phyloP scores from a whole-genome alignment of 148 eudicot species.

The Camellia granthamiana region DNA sequence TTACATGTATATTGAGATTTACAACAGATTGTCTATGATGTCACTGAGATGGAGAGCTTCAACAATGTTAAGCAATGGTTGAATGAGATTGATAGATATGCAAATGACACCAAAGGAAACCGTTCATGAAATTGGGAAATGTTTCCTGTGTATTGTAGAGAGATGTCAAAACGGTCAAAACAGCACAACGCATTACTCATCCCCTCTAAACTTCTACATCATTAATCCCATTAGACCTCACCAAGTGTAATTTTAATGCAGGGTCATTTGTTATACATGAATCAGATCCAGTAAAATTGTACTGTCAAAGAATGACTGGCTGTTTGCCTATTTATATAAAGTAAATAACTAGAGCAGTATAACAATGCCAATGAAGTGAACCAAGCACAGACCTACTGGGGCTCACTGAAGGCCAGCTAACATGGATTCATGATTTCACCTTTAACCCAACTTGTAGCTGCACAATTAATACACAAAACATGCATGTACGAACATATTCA shows the following conservation, averaged over 20 bases:
- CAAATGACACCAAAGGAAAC: slow-evolving; percentile 47
- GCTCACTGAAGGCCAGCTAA: too few species aligned
- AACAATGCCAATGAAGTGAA: too few species aligned
- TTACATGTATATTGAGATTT: slow-evolving; percentile 20
- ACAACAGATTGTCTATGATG: slow-evolving; percentile 85
- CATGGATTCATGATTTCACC: too few species aligned
- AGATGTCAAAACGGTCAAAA: not conserved
- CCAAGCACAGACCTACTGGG: too few species aligned
- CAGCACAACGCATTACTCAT: slow-evolving; percentile 15
- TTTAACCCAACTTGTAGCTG: too few species aligned
- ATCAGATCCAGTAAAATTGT: too few species aligned
- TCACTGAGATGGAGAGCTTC: slow-evolving; percentile 98
- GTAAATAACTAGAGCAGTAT: too few species aligned
- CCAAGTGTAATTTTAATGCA: not conserved
- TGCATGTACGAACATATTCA: too few species aligned
- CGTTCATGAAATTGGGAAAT: slow-evolving; percentile 24
- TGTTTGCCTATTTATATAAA: too few species aligned
- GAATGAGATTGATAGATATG: slow-evolving; percentile 90
- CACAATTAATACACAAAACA: too few species aligned
- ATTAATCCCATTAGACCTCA: not conserved
- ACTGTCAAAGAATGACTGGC: too few species aligned
- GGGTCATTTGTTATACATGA: not conserved
- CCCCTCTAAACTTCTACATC: not conserved
- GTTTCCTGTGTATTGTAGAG: not conserved
- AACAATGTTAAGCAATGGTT: slow-evolving; percentile 98